Conservation (phyloP, 2,329 filamentous ascomycete genomes). For the Alternaria brassicicola region DNA sequence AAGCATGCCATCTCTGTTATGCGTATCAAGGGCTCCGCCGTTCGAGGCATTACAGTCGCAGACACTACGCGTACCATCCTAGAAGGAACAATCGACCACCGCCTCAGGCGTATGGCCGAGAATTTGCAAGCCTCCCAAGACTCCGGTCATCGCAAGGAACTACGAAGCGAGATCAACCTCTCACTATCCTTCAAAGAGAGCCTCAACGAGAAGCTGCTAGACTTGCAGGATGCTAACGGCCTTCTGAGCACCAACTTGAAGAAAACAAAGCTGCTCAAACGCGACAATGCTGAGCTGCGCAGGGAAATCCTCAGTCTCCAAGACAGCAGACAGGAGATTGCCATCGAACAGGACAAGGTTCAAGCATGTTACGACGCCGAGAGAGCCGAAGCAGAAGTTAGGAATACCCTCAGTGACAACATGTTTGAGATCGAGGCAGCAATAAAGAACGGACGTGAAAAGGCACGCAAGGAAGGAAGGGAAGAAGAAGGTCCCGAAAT, state of each 20-base stretch:
- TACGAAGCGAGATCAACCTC: slow-evolving; percentile 55
- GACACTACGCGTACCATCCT: slow-evolving; percentile 60
- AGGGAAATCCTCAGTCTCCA: slow-evolving; percentile 57
- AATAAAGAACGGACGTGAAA: slow-evolving; percentile 42
- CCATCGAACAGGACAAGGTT: slow-evolving; percentile 58
- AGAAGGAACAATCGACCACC: slow-evolving; percentile 57
- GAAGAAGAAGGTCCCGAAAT: slow-evolving; percentile 43
- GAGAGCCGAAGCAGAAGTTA: slow-evolving; percentile 32
- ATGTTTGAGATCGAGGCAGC: slow-evolving; percentile 49
- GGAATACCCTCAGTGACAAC: slow-evolving; percentile 35
- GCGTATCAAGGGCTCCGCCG: slow-evolving; percentile 47
- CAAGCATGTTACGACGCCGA: slow-evolving; percentile 41
- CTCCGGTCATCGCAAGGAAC: slow-evolving; percentile 47
- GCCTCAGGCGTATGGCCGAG: slow-evolving; percentile 51
- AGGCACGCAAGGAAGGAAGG: slow-evolving; percentile 36
- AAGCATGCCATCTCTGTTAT: slow-evolving; percentile 43
- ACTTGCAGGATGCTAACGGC: slow-evolving; percentile 60
- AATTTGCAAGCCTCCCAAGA: slow-evolving; percentile 48
- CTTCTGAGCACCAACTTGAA: slow-evolving; percentile 55
- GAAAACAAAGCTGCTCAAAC: slow-evolving; percentile 53
- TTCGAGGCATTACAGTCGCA: slow-evolving; percentile 55
- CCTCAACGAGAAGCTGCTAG: slow-evolving; percentile 57
- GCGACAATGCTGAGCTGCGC: slow-evolving; percentile 54
- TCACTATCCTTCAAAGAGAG: slow-evolving; percentile 57
- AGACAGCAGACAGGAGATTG: slow-evolving; percentile 56